Evolutionary conservation across 768 basidiomycete species (phyloP), one percentile per base, ranked within the genome.

Genomic region (Chlorophyllum brunneum): DNA sequence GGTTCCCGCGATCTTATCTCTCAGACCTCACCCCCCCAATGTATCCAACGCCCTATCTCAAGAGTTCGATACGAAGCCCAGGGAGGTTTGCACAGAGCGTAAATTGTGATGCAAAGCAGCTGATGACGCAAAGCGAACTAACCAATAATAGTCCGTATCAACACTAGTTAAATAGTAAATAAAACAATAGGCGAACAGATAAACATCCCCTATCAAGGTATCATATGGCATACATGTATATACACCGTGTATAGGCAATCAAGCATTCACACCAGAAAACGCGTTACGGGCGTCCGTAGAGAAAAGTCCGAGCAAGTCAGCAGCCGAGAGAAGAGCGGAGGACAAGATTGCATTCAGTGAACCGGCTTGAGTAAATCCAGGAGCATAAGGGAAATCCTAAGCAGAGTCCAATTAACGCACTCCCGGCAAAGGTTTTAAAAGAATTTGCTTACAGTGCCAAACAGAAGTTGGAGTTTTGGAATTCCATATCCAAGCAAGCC

Each of bases 351-450:
- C 59, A 18, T 40, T 44, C 23, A 61, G 37, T 7, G 63, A 61
- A 13, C 56, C 58, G 2, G 61, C 41, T 49, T 64, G 63, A 18
- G 58, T 56, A 4, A 59, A 56, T 22, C 55, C 48, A 10, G 63
- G 63, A 7, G 63, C 63, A 33, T 64, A 64, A 0, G 68, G 65
- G 56, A 58, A 69, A 48, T 70, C 66, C 65, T 70, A 7, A n/a
- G n/a, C 4, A 37, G 39, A 9, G 22, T 30, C 6, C 20, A 31
- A 23, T 39, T 16, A 2, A 30, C 22, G 22, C 39, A 15, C 15
- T 23, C 9, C 38, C 16, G 4, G 8, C 2, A 43, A 3, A 51
- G 33, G 11, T 42, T 24, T 18, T 20, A 47, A 27, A 27, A 4
- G 40, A n/a, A 5, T 44, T 13, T 23, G 54, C 64, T 22, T 60